phyloP scores from a whole-genome alignment of 164 flowering plant genomes.

The Tetracentron sinense region DNA sequence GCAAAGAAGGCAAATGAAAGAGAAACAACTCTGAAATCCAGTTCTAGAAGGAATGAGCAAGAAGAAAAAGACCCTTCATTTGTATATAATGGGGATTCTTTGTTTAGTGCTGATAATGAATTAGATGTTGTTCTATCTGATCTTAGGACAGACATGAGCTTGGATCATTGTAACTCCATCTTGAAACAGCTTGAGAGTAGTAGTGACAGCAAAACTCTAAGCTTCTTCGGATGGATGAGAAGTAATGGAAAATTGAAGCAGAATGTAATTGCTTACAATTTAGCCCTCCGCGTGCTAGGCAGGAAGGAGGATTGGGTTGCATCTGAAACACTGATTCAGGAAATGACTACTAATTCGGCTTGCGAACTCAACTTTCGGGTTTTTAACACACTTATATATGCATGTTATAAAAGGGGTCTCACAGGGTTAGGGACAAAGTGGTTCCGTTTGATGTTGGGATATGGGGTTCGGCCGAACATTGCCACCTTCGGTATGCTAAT shows the following conservation, averaged over 20 bases:
- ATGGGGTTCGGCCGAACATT: constrained; percentile 55
- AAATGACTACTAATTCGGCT: constrained; percentile 34
- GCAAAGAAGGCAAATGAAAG: constrained; percentile 18
- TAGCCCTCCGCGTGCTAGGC: constrained; percentile 55
- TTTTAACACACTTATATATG: constrained; percentile 72
- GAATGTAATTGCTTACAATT: constrained; percentile 55
- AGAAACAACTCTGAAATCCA: constrained; percentile 13
- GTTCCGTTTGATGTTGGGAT: constrained; percentile 74
- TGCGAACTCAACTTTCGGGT: constrained; percentile 49
- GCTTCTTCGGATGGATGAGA: constrained; percentile 77
- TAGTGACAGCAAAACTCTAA: constrained; percentile 40
- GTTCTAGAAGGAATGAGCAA: constrained; percentile 15
- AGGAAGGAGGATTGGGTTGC: constrained; percentile 64
- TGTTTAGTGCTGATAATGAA: constrained; percentile 23
- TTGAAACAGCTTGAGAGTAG: constrained; percentile 51
- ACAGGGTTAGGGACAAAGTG: constrained; percentile 56
- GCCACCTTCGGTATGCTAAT: constrained; percentile 91
- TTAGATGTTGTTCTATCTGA: constrained; percentile 30
- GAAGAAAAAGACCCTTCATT: constrained; percentile 1
- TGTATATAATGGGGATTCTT: background rate
- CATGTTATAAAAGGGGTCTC: constrained; percentile 53
- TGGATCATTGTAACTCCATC: constrained; percentile 46
- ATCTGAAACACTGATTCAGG: constrained; percentile 50
- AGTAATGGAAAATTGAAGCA: constrained; percentile 55
- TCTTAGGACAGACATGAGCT: constrained; percentile 38